phyloP scores from a whole-genome alignment of 2,329 filamentous ascomycete species.

The Alternaria viburni region DNA sequence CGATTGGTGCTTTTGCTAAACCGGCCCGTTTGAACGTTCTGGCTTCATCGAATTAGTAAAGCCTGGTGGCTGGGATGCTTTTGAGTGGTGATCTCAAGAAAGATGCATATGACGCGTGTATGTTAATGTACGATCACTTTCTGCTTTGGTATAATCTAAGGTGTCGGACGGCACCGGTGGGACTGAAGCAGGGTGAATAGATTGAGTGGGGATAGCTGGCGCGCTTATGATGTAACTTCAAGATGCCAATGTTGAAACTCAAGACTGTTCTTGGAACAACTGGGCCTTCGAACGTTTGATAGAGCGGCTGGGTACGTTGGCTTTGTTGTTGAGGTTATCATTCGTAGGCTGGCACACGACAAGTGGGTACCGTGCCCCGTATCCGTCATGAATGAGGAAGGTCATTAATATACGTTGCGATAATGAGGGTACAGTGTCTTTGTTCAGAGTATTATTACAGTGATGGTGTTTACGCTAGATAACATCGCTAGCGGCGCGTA shows the following conservation, averaged over 20 bases:
- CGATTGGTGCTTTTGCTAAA: conserved; percentile 11
- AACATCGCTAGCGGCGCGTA: conserved; percentile 17
- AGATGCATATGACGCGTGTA: not conserved
- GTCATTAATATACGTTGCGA: conserved; percentile 15
- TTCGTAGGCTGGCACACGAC: conserved; percentile 9
- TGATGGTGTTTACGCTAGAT: conserved; percentile 21
- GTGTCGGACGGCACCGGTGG: conserved; percentile 8
- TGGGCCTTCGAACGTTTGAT: not conserved
- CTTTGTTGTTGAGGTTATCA: conserved; percentile 6
- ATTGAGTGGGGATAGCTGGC: conserved; percentile 7
- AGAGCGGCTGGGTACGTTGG: not conserved
- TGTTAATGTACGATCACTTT: conserved; percentile 3
- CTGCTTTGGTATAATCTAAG: not conserved
- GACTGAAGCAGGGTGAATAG: conserved; percentile 1
- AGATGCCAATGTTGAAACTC: not conserved
- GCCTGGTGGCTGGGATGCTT: conserved; percentile 6
- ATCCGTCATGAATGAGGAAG: conserved; percentile 23
- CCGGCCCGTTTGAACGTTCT: conserved; percentile 5
- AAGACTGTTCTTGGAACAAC: not conserved
- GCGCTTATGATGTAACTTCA: not conserved
- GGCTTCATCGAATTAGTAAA: conserved; percentile 7
- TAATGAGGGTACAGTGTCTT: conserved; percentile 14
- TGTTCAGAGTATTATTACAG: conserved; percentile 17
- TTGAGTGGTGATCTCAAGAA: not conserved
- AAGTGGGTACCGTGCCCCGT: conserved; percentile 12